Evolutionary conservation across 2,329 filamentous ascomycete genomes (phyloP), one percentile per base, ranked within the genome.

Genomic region (Talaromyces funiculosus): DNA sequence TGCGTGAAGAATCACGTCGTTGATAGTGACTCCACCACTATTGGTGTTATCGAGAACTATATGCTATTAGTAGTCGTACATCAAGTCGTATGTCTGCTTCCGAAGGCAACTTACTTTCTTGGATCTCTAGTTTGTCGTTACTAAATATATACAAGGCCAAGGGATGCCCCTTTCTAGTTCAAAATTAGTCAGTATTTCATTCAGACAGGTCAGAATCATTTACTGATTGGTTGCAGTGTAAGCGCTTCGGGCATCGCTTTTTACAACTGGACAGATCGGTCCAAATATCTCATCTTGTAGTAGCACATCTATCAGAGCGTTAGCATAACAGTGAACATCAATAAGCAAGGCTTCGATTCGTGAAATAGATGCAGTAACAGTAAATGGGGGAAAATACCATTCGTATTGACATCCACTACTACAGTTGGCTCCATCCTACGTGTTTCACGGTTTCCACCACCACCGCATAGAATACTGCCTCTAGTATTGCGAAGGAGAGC

Each of bases 1-100:
- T 53, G 72, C 71, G 62, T 83, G 81, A 43, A 80, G 69, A 63
- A 77, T 73, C 40, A 74, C 71, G 64, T 82, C 80, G 66, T 83
- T 83, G 67, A 82, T 70, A 12, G 79, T 81, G 57, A 82, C 80
- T 18, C 80, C 80, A 6, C 81, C 81, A 4, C 80, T 82, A 16
- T 65, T 66, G n/a, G 73, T 77, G 53, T 51, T 58, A n/a, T 58
- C 31, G 20, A 58, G 43, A 7, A 58, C 56, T 58, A 16, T 51
- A 14, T 18, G 5, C 4, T 16, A 14, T 57, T 57, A 57, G 54
- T 12, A 20, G 16, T 29, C 10, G 12, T 3, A 20, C 10, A 14
- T 20, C 1, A 4, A n/a, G 4, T 31, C 3, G 4, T 33, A 5
- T 5, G 8, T 31, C 6, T n/a, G 2, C 1, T 31, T 29, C 7